Percentiles rank a stretch among this genome's conserved stretches.
These are phyloP conservation scores for Pistacia integerrima DNA, from an alignment of 345 rosid species.

Conservation along the genomic window DNA sequence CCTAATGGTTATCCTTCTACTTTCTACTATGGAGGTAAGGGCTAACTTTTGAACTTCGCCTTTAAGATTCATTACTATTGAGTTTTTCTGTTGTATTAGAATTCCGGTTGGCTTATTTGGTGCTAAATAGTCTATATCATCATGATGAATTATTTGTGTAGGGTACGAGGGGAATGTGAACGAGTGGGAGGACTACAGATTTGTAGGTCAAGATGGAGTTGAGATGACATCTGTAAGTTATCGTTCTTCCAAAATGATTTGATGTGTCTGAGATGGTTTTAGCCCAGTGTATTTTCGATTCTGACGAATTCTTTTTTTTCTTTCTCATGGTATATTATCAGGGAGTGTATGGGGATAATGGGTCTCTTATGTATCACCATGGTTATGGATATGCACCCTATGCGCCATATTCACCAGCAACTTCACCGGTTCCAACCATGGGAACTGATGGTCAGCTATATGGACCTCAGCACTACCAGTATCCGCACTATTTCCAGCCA, in stretches of 20 bases:
- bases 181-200: constrained; percentile 83
- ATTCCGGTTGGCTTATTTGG: too few relatives aligned
- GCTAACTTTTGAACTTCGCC: neutral
- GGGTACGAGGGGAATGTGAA: constrained; percentile 58
- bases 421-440: constrained; percentile 73
- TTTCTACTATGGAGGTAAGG: constrained; percentile 58
- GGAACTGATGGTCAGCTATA: constrained; percentile 82
- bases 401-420: constrained; percentile 85
- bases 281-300: neutral
- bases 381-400: constrained; percentile 70
- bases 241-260: neutral
- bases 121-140: too few relatives aligned
- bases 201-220: constrained; percentile 59
- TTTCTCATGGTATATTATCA: constrained; percentile 17
- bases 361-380: constrained; percentile 70
- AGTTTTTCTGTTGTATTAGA: neutral
- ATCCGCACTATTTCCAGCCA: constrained; percentile 77
- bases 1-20: constrained; percentile 58
- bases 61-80: neutral
- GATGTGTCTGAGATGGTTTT: neutral
- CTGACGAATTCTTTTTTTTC: neutral
- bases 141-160: constrained; percentile 7
- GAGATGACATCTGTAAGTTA: constrained; percentile 67
- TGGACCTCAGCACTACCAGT: constrained; percentile 91
- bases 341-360: constrained; percentile 85